Conservation (phyloP, 306 rosid genomes). For the Quercus ilex region DNA sequence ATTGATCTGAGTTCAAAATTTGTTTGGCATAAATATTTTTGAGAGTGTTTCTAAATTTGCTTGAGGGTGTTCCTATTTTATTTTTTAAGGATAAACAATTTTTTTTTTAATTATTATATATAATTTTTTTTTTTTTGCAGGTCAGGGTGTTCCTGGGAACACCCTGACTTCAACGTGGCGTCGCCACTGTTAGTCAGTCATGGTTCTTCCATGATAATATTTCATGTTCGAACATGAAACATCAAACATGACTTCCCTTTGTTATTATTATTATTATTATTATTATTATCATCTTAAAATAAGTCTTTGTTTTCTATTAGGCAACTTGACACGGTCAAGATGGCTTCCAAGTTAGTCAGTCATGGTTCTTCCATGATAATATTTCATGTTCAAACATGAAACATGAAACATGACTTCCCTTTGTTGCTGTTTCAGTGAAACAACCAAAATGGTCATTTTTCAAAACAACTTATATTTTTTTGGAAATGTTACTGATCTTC, state of each 20-base stretch:
- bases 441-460: neutral
- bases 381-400: neutral
- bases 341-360: slow-evolving; percentile 56
- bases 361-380: neutral
- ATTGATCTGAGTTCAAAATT: too few relatives aligned
- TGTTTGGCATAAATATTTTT: too few relatives aligned
- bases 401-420: neutral
- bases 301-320: too few relatives aligned
- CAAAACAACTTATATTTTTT: neutral
- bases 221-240: neutral
- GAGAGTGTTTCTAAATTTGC: too few relatives aligned
- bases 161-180: too few relatives aligned
- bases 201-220: neutral
- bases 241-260: neutral
- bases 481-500: neutral
- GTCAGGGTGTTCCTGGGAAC: too few relatives aligned
- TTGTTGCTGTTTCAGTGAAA: neutral
- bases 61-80: too few relatives aligned
- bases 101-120: too few relatives aligned
- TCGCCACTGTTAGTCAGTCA: slow-evolving; percentile 53
- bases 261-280: too few relatives aligned
- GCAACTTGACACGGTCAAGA: slow-evolving; percentile 2
- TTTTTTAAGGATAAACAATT: too few relatives aligned
- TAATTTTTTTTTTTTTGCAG: too few relatives aligned
- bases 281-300: too few relatives aligned